Evolutionary conservation across 495 filamentous ascomycete species (phyloP).

Genomic region (Penicillium desertorum): DNA sequence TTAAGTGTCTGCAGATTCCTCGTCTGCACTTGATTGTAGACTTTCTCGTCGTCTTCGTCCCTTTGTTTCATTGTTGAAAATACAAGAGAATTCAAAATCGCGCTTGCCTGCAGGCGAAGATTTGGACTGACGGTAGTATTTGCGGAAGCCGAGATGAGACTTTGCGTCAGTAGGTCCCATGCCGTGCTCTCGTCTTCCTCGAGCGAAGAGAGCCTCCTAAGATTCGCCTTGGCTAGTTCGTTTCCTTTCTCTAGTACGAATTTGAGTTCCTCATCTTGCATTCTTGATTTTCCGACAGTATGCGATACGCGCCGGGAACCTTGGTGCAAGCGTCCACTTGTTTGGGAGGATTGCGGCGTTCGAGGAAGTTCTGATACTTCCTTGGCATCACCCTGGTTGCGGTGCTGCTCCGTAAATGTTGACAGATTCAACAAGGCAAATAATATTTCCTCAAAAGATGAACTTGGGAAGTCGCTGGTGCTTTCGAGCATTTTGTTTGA

Average conservation of each 20-base stretch:
- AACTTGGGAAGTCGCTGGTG: conserved; percentile 80
- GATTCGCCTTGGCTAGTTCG: conserved; percentile 74
- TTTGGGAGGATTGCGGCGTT: conserved; percentile 36
- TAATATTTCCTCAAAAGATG: conserved; percentile 75
- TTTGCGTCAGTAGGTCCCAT: conserved; percentile 70
- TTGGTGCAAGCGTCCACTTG: conserved; percentile 48
- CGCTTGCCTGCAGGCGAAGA: conserved; percentile 69
- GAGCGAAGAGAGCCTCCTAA: conserved; percentile 65
- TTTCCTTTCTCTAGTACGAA: conserved; percentile 84
- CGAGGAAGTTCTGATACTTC: conserved; percentile 18
- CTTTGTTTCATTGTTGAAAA: conserved; percentile 49
- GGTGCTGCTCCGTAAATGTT: conserved; percentile 37
- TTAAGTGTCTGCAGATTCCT: conserved; percentile 70
- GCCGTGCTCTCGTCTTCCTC: conserved; percentile 61
- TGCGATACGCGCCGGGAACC: conserved; percentile 60
- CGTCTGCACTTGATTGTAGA: conserved; percentile 58
- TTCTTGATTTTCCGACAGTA: conserved; percentile 40
- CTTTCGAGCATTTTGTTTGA: conserved; percentile 85
- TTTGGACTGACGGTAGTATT: conserved; percentile 52
- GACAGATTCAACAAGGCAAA: conserved; percentile 68
- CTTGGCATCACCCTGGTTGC: conserved; percentile 31
- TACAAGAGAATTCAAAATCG: conserved; percentile 71
- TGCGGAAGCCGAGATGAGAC: conserved; percentile 66
- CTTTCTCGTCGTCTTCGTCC: conserved; percentile 28
- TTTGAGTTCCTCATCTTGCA: conserved; percentile 49